Conservation (phyloP, 805 yeast species). For the Barnettozyma vustinii region DNA sequence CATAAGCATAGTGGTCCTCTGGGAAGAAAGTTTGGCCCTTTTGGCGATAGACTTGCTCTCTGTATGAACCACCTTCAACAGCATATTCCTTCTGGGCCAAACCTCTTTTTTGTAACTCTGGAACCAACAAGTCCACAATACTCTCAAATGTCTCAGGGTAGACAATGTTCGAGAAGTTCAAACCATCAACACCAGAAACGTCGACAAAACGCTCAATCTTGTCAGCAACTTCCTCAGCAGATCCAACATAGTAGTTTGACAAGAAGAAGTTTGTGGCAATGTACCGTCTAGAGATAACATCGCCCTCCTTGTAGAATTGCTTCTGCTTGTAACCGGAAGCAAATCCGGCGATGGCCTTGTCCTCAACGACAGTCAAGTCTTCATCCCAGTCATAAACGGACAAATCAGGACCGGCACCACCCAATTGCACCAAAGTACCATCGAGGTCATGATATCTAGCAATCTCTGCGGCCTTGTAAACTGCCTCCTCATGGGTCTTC, state of each 20-base stretch:
- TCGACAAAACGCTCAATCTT: slow-evolving; percentile 37
- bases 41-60: slow-evolving; percentile 28
- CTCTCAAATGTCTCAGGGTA: slow-evolving; percentile 36
- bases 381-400: slow-evolving; percentile 40
- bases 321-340: slow-evolving; percentile 24
- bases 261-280: slow-evolving; percentile 22
- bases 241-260: slow-evolving; percentile 26
- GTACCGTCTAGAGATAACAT: slow-evolving; percentile 26
- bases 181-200: slow-evolving; percentile 36
- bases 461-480: slow-evolving; percentile 30
- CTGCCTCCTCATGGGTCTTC: slow-evolving; percentile 40
- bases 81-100: slow-evolving; percentile 28
- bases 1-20: slow-evolving; percentile 21
- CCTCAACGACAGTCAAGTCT: slow-evolving; percentile 31
- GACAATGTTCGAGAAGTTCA: slow-evolving; percentile 34
- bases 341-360: slow-evolving; percentile 29
- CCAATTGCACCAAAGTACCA: slow-evolving; percentile 40
- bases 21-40: slow-evolving; percentile 20
- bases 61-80: slow-evolving; percentile 28
- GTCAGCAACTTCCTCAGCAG: slow-evolving; percentile 36
- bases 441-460: slow-evolving; percentile 32
- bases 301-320: slow-evolving; percentile 17
- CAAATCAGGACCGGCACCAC: slow-evolving; percentile 41
- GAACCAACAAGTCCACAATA: slow-evolving; percentile 32
- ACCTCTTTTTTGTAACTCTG: slow-evolving; percentile 34